Conservation (phyloP, 2,329 filamentous ascomycete species). For the Emergomyces orientalis region DNA sequence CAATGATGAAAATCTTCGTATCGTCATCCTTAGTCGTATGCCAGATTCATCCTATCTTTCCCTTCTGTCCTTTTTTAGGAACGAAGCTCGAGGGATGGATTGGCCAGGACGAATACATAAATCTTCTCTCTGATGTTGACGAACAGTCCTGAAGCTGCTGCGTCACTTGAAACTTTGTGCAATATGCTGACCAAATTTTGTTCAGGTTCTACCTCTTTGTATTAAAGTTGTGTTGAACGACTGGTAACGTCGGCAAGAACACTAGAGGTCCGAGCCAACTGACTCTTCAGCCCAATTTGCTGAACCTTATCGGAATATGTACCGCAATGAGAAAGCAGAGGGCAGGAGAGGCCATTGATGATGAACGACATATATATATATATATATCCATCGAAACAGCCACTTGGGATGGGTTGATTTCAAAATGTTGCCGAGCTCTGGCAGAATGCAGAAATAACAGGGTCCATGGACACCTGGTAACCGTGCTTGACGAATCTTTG, state of each 20-base stretch:
- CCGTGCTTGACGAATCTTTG: neutral
- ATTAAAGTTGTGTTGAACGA: neutral
- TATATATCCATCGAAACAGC: neutral
- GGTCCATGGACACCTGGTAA: neutral
- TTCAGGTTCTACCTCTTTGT: neutral
- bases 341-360: neutral
- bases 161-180: neutral
- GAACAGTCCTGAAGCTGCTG: neutral
- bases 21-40: conserved; percentile 97
- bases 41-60: conserved; percentile 27
- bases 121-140: conserved; percentile 16
- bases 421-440: neutral
- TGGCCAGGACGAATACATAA: conserved; percentile 15
- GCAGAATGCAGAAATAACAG: neutral
- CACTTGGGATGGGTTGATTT: neutral
- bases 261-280: neutral
- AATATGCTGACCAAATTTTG: conserved; percentile 2
- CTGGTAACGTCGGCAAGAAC: neutral
- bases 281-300: neutral
- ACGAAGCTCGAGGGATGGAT: conserved; percentile 1
- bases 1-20: conserved; percentile 78
- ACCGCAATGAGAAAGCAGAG: neutral
- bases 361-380: neutral
- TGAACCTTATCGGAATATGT: neutral
- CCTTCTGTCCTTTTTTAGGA: neutral